phyloP scores from a whole-genome alignment of 2,329 filamentous ascomycete genomes.

The Orbilia brochopaga region DNA sequence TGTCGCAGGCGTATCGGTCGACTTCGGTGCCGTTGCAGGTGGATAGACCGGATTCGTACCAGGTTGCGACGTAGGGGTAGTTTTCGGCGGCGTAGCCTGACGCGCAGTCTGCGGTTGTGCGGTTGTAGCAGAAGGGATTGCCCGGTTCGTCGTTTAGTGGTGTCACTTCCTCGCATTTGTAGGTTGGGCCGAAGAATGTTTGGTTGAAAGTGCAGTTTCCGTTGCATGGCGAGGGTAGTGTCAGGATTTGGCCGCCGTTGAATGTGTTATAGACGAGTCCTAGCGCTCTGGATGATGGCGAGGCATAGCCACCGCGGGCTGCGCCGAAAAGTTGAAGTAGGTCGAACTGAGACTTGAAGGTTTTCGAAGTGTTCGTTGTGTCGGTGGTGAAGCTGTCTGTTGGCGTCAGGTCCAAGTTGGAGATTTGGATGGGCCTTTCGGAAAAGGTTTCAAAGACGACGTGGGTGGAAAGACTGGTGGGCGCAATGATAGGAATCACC shows the following conservation, averaged over 20 bases:
- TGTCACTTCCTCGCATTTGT: slow-evolving; percentile 20
- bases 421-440: slow-evolving; percentile 9
- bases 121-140: neutral
- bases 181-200: slow-evolving; percentile 9
- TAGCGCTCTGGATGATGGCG: slow-evolving; percentile 14
- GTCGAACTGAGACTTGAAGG: slow-evolving; percentile 9
- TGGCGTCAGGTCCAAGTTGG: slow-evolving; percentile 3
- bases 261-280: slow-evolving; percentile 9
- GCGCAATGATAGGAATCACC: slow-evolving; percentile 14
- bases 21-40: slow-evolving; percentile 9
- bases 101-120: neutral
- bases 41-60: slow-evolving; percentile 5
- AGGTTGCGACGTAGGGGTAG: slow-evolving; percentile 5
- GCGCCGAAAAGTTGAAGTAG: slow-evolving; percentile 1
- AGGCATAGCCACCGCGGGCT: neutral
- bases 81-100: neutral
- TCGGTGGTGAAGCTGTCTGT: neutral
- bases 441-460: slow-evolving; percentile 8
- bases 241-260: slow-evolving; percentile 18
- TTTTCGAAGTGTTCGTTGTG: too few species aligned
- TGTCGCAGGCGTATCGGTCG: too few species aligned
- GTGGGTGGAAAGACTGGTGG: slow-evolving; percentile 13
- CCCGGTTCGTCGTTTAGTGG: slow-evolving; percentile 10
- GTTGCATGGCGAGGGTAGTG: slow-evolving; percentile 1
- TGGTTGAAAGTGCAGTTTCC: slow-evolving; percentile 26